Conservation (phyloP, 2,329 filamentous ascomycete species). For the Huntiella savannae region DNA sequence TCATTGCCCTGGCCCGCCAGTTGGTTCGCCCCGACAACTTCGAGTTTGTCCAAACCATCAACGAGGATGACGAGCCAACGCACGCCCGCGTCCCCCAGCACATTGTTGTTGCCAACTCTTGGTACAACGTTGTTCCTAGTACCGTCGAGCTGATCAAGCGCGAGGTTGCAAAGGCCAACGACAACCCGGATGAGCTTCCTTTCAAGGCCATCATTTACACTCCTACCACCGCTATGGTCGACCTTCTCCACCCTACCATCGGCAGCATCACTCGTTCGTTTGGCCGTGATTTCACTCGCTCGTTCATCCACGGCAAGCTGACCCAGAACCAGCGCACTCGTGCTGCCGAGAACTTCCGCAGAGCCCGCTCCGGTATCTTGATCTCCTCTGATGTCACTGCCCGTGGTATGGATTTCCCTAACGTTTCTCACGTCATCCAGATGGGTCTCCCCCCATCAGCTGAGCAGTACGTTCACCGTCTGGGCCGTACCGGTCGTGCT, state of each 20-base stretch:
- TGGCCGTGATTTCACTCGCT: slow-evolving; percentile 21
- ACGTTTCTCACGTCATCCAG: slow-evolving; percentile 64
- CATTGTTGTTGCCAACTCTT: slow-evolving; percentile 44
- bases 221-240: slow-evolving; percentile 56
- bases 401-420: slow-evolving; percentile 66
- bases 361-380: slow-evolving; percentile 40
- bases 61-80: slow-evolving; percentile 62
- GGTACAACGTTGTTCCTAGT: slow-evolving; percentile 59
- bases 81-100: slow-evolving; percentile 73
- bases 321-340: slow-evolving; percentile 49
- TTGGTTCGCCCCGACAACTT: slow-evolving; percentile 66
- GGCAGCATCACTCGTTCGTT: slow-evolving; percentile 36
- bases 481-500: slow-evolving; percentile 60
- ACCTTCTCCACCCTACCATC: slow-evolving; percentile 16
- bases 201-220: slow-evolving; percentile 98
- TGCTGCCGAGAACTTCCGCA: slow-evolving; percentile 54
- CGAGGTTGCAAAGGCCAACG: slow-evolving; percentile 28
- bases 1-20: slow-evolving; percentile 57
- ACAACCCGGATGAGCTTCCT: slow-evolving; percentile 26
- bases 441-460: slow-evolving; percentile 43
- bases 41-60: slow-evolving; percentile 78
- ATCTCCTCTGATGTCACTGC: slow-evolving; percentile 67
- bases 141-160: slow-evolving; percentile 57
- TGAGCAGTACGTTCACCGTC: slow-evolving; percentile 58
- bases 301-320: slow-evolving; percentile 63